Evolutionary conservation across 345 rosid genomes (phyloP), one percentile per base, ranked within the genome.

Genomic region (Arabis alpina): DNA sequence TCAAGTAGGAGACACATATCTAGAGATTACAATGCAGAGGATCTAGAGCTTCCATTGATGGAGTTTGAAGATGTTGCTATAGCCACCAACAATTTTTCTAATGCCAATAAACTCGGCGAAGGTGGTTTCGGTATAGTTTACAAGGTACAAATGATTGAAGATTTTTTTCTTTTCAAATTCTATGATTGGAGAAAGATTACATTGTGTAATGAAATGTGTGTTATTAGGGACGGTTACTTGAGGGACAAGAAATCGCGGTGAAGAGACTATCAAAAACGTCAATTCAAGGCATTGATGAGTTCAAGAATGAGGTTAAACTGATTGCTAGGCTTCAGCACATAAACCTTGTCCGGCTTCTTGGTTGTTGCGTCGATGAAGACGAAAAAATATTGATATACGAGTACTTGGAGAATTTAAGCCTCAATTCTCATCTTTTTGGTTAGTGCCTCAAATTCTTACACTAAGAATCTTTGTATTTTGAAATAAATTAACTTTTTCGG

Each of bases 301-400:
- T 92, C 85, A 87, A 84, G 84, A 92, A 87, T 51, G 98, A 92
- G 82, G 87, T 92, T 5, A 84, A 16, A 16, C 55, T 92, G 42
- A 92, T 92, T 32, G 97, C 96, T 8, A 85, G 81, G 85, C 88
- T 92, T 61, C 97, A 90, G 19, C 97, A 90, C 40, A 79, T 87
- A 71, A 92, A 92, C 73, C 88, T 92, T 10, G 95, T 92, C 14
- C 83, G 90, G 2, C 80, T 90, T 61, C 71, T 90, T 4, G 93
- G 89, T 9, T 92, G 87, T 67, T 88, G 92, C 77, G 41, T 83
- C 9, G 91, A 87, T 27, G 75, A 6, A 64, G 88, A 77, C 0
- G 98, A 93, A 66, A 93, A 88, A 81, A 81, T 93, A 76, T 84
- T 93, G 36, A 73, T 93, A 42, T 93, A 88, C n/a, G 97, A 90